Conservation (phyloP, 768 basidiomycete genomes). For the Mycena epipterygia region DNA sequence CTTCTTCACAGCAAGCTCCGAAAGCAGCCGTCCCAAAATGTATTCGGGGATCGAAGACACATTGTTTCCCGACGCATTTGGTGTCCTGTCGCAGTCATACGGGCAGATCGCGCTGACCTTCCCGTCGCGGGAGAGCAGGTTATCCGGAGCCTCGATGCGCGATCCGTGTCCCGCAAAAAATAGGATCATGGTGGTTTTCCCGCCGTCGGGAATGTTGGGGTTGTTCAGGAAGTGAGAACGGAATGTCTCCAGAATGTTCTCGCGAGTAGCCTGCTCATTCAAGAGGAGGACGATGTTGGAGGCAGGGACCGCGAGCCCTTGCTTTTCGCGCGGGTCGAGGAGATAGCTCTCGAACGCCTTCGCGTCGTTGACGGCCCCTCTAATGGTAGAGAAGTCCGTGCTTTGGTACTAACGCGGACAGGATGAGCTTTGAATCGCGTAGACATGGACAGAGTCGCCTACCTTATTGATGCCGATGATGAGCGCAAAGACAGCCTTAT, state of each 20-base stretch:
- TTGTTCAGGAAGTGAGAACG: slow-evolving; percentile 13
- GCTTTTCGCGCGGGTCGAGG: background rate
- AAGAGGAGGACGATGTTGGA: background rate
- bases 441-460: background rate
- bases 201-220: slow-evolving; percentile 4
- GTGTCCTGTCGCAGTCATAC: slow-evolving; percentile 11
- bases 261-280: slow-evolving; percentile 13
- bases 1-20: slow-evolving; percentile 19
- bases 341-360: background rate
- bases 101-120: slow-evolving; percentile 16
- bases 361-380: slow-evolving; percentile 15
- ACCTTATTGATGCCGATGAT: slow-evolving; percentile 10
- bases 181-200: slow-evolving; percentile 20
- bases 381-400: background rate
- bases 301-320: slow-evolving; percentile 7
- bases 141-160: background rate
- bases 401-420: background rate
- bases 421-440: background rate
- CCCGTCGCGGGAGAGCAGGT: background rate
- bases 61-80: background rate
- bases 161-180: slow-evolving; percentile 22
- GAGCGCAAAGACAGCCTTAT: slow-evolving; percentile 11
- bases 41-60: slow-evolving; percentile 24
- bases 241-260: slow-evolving; percentile 12
- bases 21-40: slow-evolving; percentile 15